A percentile compares a stretch with the other conserved stretches of the same genome.
Conservation (phyloP, 2,329 filamentous ascomycete species). For the Zopfia rhizophila region DNA sequence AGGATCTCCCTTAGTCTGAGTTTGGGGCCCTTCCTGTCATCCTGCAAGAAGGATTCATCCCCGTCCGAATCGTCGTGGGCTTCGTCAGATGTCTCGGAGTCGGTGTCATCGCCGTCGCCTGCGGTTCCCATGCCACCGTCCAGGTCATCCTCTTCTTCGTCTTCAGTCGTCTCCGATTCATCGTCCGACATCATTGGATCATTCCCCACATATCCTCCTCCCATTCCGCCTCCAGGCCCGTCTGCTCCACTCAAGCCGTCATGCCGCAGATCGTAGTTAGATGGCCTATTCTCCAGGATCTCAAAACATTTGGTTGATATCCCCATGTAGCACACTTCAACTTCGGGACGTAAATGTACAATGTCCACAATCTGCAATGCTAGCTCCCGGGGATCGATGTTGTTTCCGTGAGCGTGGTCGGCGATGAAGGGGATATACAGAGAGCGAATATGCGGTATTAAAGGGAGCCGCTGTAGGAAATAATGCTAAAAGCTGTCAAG, state of each 20-base stretch:
- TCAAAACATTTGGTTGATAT: constrained; percentile 84
- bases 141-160: constrained; percentile 59
- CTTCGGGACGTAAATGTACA: constrained; percentile 77
- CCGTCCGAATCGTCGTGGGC: constrained; percentile 58
- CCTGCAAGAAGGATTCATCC: constrained; percentile 63
- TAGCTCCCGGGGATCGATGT: constrained; percentile 73
- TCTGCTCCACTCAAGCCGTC: constrained; percentile 48
- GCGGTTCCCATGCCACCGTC: constrained; percentile 62
- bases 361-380: constrained; percentile 82
- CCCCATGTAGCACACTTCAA: constrained; percentile 81
- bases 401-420: constrained; percentile 66
- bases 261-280: constrained; percentile 53
- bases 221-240: constrained; percentile 27
- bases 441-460: constrained; percentile 74
- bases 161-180: constrained; percentile 54
- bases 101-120: constrained; percentile 54
- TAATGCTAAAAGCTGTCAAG: constrained; percentile 74
- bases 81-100: constrained; percentile 49
- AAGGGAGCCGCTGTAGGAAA: constrained; percentile 79
- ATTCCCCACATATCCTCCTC: constrained; percentile 36
- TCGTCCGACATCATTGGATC: constrained; percentile 49
- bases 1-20: constrained; percentile 80
- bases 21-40: constrained; percentile 59
- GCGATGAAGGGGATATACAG: constrained; percentile 76
- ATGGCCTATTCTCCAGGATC: constrained; percentile 72